phyloP scores from a whole-genome alignment of 805 yeast genomes.

The Wickerhamiella azymoides region DNA sequence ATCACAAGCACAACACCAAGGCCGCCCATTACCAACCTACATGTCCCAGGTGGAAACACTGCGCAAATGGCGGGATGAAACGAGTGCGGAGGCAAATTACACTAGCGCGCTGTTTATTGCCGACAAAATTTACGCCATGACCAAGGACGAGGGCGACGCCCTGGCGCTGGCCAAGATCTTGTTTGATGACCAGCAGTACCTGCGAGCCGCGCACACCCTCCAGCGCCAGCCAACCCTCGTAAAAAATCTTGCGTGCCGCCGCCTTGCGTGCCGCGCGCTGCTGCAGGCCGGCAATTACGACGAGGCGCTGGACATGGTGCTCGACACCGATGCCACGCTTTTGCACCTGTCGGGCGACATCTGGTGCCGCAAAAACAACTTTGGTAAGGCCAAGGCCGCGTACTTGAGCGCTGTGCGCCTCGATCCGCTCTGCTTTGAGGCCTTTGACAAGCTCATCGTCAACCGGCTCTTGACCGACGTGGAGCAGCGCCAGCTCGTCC shows the following conservation, averaged over 20 bases:
- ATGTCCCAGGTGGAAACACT: constrained; percentile 66
- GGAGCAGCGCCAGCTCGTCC: constrained; percentile 40
- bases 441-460: constrained; percentile 62
- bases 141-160: constrained; percentile 82
- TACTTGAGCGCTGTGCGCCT: constrained; percentile 74
- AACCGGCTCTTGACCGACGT: constrained; percentile 65
- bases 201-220: constrained; percentile 63
- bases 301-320: constrained; percentile 75
- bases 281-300: constrained; percentile 41
- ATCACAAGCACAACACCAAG: background rate
- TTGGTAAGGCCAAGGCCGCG: constrained; percentile 74
- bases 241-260: constrained; percentile 55
- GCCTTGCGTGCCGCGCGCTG: constrained; percentile 62
- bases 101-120: constrained; percentile 83
- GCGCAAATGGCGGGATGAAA: constrained; percentile 86
- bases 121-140: constrained; percentile 72
- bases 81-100: constrained; percentile 82
- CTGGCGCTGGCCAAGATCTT: constrained; percentile 92
- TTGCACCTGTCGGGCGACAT: constrained; percentile 75
- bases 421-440: constrained; percentile 88
- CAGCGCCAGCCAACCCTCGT: constrained; percentile 41
- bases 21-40: background rate
- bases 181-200: constrained; percentile 59
- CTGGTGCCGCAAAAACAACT: constrained; percentile 68
- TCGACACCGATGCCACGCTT: constrained; percentile 63